These are phyloP conservation scores for Aspergillus sclerotioniger DNA, from an alignment of 495 filamentous ascomycete genomes.

Conservation along the genomic window DNA sequence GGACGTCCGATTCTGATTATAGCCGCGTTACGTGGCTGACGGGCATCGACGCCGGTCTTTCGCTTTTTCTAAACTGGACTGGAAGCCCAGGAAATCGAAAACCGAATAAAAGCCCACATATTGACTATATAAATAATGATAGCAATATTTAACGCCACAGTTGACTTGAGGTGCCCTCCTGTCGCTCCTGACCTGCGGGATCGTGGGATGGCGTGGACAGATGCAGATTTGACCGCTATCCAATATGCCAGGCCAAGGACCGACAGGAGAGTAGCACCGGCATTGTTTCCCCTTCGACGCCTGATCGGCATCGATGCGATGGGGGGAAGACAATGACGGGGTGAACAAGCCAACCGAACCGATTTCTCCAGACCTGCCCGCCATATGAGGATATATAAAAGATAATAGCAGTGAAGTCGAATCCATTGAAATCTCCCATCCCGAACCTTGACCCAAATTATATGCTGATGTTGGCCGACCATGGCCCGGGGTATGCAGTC, in stretches of 20 bases:
- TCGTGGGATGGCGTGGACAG: conserved; percentile 8
- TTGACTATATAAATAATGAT: conserved; percentile 14
- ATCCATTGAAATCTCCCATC: conserved; percentile 12
- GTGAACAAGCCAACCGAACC: conserved; percentile 18
- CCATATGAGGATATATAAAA: conserved; percentile 15
- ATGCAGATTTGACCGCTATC: not conserved
- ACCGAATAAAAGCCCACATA: conserved; percentile 10
- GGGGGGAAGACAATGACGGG: conserved; percentile 9
- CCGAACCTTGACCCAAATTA: conserved; percentile 17
- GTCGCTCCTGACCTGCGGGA: conserved; percentile 11
- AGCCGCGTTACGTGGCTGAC: not conserved
- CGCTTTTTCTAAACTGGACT: not conserved
- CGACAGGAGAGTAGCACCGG: not conserved
- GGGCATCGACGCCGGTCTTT: not conserved
- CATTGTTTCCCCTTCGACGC: not conserved
- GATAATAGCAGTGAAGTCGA: conserved; percentile 14
- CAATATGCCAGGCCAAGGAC: conserved; percentile 12
- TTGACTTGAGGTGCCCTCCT: conserved; percentile 4
- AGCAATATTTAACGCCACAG: conserved; percentile 18
- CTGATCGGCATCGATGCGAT: not conserved
- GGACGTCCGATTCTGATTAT: conserved; percentile 1
- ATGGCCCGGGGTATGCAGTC: conserved; percentile 13
- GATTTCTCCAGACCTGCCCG: conserved; percentile 22
- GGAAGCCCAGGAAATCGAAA: not conserved
- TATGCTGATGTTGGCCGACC: conserved; percentile 16